Base-by-base conservation (phyloP, 768 basidiomycete species). In the Calocybe cyanea region DNA sequence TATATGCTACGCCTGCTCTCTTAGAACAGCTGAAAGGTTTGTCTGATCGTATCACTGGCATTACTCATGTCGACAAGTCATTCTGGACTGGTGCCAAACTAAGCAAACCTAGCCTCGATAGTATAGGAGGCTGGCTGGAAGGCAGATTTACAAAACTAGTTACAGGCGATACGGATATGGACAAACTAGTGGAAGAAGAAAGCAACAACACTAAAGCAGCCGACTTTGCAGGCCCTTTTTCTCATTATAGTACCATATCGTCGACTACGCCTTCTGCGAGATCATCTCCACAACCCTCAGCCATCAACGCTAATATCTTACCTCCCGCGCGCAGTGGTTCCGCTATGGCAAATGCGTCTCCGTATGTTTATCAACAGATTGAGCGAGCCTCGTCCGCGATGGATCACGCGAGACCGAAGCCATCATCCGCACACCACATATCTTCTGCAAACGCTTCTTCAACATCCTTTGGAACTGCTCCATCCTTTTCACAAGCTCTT, bases 101-200 rank as follows among this genome's bases (percentile, higher is more conserved):
- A 51, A 76, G 83, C 28, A 92, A 94, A 57, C 93, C 96, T 2
- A 95, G 89, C 49, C 74, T 98, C 37, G 93, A 97, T 61, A 85
- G 83, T 25, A 81, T 98, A 39, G 88, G 93, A 20, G 85, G 83
- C 35, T 97, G 93, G 86, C 73, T 98, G 19, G 95, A 92, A 65
- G 87, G 89, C 10, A 80, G 87, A 14, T 80, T 99, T 58, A 92
- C 92, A 13, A 94, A 94, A 60, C 84, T 99, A 55, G 92, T 99
- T 49, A 90, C 94, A 7, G 96, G 95, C 2, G 93, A 96, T 41
- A 78, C 73, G n/a, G 87, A 87, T 31, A 61, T 68, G 8, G 68
- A 70, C 13, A 64, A 76, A 9, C 57, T 62, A 5, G 63, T 62
- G 10, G 70, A 66, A 30, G 70, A 71, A 25, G 64, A 71, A 5